phyloP scores from a whole-genome alignment of 345 rosid genomes.

The Hibiscus mutabilis region DNA sequence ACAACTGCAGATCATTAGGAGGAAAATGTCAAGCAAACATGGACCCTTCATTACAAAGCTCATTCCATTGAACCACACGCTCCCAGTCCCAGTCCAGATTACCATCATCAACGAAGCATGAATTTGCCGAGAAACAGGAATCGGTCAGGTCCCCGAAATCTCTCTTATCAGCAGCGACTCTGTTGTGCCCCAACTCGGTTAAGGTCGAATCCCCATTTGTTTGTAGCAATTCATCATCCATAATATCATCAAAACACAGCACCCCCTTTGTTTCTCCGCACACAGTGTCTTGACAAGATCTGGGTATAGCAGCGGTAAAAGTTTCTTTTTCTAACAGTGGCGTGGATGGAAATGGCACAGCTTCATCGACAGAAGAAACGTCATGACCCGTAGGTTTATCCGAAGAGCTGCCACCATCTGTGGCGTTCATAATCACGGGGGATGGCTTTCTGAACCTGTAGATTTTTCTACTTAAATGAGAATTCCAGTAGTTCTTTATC shows the following conservation, averaged over 20 bases:
- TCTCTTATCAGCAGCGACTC: not conserved
- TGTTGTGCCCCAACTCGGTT: not conserved
- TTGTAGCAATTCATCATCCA: too few species aligned
- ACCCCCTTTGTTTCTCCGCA: too few species aligned
- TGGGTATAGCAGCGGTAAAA: too few species aligned
- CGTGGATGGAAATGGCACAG: not conserved
- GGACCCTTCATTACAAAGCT: not conserved
- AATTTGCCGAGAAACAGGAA: conserved; percentile 13
- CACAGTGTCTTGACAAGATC: too few species aligned
- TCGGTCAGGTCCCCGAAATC: conserved; percentile 2
- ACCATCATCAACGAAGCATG: conserved; percentile 17
- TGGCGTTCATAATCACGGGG: conserved; percentile 5
- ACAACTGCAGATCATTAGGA: not conserved
- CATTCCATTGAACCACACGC: not conserved
- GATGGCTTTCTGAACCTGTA: conserved; percentile 25
- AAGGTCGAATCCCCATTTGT: not conserved
- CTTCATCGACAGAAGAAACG: not conserved
- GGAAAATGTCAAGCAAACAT: not conserved
- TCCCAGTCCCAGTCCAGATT: conserved; percentile 34
- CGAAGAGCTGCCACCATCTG: not conserved
- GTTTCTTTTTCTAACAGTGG: conserved; percentile 11
- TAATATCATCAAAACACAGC: too few species aligned
- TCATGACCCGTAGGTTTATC: not conserved
- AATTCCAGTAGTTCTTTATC: conserved; percentile 68
- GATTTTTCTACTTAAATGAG: conserved; percentile 47